A percentile compares a stretch with the other conserved stretches of the same genome.
Evolutionary conservation across 768 basidiomycete genomes (phyloP).

Genomic region (Rhizopogon vinicolor): DNA sequence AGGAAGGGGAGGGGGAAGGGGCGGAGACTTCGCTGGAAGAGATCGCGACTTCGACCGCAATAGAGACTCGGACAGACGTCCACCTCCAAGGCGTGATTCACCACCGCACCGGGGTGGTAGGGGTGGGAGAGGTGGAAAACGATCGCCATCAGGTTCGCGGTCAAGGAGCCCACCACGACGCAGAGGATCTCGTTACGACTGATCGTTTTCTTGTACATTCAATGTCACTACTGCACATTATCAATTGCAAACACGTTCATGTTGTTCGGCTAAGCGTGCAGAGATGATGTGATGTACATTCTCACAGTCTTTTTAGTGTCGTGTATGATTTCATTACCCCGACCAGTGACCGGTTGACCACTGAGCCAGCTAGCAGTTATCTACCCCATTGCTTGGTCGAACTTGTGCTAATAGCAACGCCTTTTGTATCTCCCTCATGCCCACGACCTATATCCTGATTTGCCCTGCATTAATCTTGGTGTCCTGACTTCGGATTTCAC

Average conservation of each 20-base stretch:
- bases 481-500: background rate
- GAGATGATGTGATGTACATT: background rate
- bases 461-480: background rate
- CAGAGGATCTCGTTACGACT: slow-evolving; percentile 28
- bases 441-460: background rate
- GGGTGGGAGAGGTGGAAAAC: slow-evolving; percentile 38
- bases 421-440: background rate
- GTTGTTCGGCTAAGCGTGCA: background rate
- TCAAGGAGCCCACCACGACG: slow-evolving; percentile 41
- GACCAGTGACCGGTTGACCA: no score
- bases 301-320: background rate
- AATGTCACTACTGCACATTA: background rate
- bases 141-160: slow-evolving; percentile 31
- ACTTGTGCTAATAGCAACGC: no score
- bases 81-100: slow-evolving; percentile 42
- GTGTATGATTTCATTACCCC: background rate
- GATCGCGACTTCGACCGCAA: slow-evolving; percentile 33
- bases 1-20: slow-evolving; percentile 34
- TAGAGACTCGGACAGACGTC: slow-evolving; percentile 43
- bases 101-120: slow-evolving; percentile 44
- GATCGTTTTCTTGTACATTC: slow-evolving; percentile 5
- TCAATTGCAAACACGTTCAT: background rate
- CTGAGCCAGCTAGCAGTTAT: no score
- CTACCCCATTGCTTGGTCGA: background rate
- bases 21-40: slow-evolving; percentile 28